Percentiles rank a stretch among this genome's conserved stretches.
These are phyloP conservation scores for Filobasidium uniguttulatum DNA, from an alignment of 1,284 basidiomycete genomes.

Conservation along the genomic window DNA sequence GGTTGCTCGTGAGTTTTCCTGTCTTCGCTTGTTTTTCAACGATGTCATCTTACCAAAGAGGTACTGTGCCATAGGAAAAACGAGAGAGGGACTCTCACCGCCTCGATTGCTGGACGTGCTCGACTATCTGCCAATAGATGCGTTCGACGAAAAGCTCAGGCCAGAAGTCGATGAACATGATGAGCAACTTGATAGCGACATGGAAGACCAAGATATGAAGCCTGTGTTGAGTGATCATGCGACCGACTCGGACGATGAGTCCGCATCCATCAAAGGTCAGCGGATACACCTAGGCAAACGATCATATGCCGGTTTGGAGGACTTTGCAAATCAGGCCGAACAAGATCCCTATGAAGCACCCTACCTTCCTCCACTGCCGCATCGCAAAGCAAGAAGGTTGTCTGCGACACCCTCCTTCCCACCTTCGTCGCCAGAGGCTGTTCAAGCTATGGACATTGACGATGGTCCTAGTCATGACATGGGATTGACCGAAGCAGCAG, in stretches of 20 bases:
- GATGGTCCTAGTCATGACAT: too few species aligned
- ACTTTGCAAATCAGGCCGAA: too few species aligned
- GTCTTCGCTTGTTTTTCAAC: not conserved
- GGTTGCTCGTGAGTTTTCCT: constrained; percentile 3
- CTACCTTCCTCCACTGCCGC: not conserved
- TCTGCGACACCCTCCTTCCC: too few species aligned
- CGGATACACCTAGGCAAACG: too few species aligned
- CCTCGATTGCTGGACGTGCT: constrained; percentile 22
- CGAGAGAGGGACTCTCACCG: not conserved
- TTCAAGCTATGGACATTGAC: too few species aligned
- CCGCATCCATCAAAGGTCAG: too few species aligned
- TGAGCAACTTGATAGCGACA: constrained; percentile 30
- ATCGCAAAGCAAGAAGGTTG: too few species aligned
- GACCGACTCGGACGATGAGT: too few species aligned
- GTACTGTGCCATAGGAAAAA: not conserved
- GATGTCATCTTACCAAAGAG: not conserved
- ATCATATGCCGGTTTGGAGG: too few species aligned
- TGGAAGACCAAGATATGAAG: too few species aligned
- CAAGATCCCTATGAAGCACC: not conserved
- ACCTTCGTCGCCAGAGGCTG: too few species aligned
- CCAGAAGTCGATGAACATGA: constrained; percentile 26
- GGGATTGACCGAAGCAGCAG: not conserved
- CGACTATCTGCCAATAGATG: constrained; percentile 29
- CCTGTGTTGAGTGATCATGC: too few species aligned
- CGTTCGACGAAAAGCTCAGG: constrained; percentile 24